A percentile compares a stretch with the other conserved stretches of the same genome.
Evolutionary conservation across 2,329 filamentous ascomycete species (phyloP).

Genomic region (Penicillium freii): DNA sequence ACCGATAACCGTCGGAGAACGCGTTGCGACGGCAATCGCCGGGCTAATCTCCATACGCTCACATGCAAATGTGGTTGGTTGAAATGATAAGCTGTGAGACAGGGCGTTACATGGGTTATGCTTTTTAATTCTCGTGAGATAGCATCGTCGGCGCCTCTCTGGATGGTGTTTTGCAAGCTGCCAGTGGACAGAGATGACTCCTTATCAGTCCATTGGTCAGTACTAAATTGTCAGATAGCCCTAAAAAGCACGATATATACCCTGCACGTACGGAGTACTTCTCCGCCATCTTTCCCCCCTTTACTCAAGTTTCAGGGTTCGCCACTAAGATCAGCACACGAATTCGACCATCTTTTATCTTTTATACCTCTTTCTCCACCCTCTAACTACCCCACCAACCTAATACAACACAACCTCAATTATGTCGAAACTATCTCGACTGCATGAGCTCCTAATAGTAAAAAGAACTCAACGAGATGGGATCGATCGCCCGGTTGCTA

Average conservation of each 20-base stretch:
- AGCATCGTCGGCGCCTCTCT: background rate
- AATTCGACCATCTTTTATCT: background rate
- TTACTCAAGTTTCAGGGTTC: background rate
- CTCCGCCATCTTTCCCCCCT: background rate
- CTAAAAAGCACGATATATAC: background rate
- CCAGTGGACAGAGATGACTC: background rate
- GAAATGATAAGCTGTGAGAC: constrained; percentile 1
- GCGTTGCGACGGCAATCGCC: background rate
- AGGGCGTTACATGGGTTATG: background rate
- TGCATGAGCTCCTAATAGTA: constrained; percentile 19
- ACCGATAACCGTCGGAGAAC: constrained; percentile 6
- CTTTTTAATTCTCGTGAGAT: background rate
- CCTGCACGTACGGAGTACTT: background rate
- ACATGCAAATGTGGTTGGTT: constrained; percentile 1
- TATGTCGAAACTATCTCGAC: constrained; percentile 5
- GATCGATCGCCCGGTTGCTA: constrained; percentile 8
- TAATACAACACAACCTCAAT: background rate
- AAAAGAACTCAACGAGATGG: constrained; percentile 22
- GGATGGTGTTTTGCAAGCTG: background rate
- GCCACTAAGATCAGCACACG: background rate
- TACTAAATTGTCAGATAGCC: background rate
- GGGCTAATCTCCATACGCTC: background rate
- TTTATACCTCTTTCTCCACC: background rate
- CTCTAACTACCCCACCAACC: background rate
- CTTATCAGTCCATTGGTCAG: background rate